These are phyloP conservation scores for Copromyces sp. DNA, from an alignment of 495 filamentous ascomycete genomes.

Conservation along the genomic window DNA sequence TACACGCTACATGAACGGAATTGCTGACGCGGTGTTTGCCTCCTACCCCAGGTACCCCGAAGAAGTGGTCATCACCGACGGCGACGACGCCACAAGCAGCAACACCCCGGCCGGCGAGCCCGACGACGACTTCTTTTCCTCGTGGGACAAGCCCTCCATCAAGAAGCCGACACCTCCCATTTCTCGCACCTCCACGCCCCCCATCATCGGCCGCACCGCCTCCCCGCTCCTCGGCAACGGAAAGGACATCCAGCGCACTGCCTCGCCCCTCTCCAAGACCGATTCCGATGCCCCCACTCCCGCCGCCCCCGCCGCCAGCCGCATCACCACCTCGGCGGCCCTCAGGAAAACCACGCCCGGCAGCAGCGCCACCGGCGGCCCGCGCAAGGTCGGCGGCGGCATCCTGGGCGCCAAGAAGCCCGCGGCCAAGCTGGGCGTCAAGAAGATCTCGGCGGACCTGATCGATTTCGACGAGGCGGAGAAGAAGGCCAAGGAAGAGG, in stretches of 20 bases:
- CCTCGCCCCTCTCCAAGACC: slow-evolving; percentile 66
- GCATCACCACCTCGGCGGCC: slow-evolving; percentile 62
- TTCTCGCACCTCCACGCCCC: slow-evolving; percentile 82
- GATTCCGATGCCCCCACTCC: slow-evolving; percentile 31
- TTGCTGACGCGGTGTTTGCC: slow-evolving; percentile 13
- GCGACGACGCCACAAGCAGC: slow-evolving; percentile 52
- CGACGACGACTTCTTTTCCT: slow-evolving; percentile 95
- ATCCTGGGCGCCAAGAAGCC: slow-evolving; percentile 87
- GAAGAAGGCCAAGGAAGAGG: slow-evolving; percentile 93
- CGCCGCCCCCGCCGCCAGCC: slow-evolving; percentile 45
- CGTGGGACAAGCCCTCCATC: slow-evolving; percentile 95
- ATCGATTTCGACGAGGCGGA: slow-evolving; percentile 98
- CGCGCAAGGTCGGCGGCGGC: slow-evolving; percentile 59
- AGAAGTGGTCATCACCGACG: slow-evolving; percentile 78
- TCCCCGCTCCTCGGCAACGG: slow-evolving; percentile 79
- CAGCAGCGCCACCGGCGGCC: slow-evolving; percentile 39
- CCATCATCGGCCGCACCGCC: slow-evolving; percentile 68
- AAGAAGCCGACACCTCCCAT: slow-evolving; percentile 93
- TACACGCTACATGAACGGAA: background rate
- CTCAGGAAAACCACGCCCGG: slow-evolving; percentile 59
- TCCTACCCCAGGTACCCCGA: slow-evolving; percentile 55
- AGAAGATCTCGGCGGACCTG: slow-evolving; percentile 65
- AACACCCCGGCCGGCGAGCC: slow-evolving; percentile 65
- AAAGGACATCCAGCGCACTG: slow-evolving; percentile 59
- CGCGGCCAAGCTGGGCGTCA: slow-evolving; percentile 84